phyloP scores from a whole-genome alignment of 2,329 filamentous ascomycete species.

The Rutstroemia sp. region DNA sequence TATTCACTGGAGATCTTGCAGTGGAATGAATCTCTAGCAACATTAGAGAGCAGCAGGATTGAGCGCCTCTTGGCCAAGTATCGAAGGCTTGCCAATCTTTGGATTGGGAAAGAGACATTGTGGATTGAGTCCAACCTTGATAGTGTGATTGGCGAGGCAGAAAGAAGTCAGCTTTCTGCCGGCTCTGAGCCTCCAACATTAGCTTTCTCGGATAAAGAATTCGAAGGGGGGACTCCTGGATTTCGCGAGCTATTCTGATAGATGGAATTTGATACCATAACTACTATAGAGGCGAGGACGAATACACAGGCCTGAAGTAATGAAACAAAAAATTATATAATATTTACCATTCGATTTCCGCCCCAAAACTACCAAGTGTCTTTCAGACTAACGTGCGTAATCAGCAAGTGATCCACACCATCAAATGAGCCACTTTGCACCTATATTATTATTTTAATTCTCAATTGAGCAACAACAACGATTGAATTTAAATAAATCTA shows the following conservation, averaged over 20 bases:
- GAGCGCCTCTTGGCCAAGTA: slow-evolving; percentile 1
- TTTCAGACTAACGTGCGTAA: no score
- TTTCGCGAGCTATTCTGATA: neutral
- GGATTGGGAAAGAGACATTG: neutral
- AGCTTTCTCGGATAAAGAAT: neutral
- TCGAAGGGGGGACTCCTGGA: neutral
- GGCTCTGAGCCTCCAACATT: neutral
- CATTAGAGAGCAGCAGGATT: neutral
- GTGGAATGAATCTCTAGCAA: slow-evolving; percentile 7
- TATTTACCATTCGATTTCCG: no score
- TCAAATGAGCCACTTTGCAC: no score
- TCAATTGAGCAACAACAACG: no score
- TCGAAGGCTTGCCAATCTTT: slow-evolving; percentile 4
- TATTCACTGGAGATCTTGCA: slow-evolving; percentile 16
- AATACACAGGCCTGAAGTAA: no score
- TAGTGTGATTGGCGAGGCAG: neutral
- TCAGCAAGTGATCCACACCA: no score
- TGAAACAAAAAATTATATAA: no score
- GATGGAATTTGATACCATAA: no score
- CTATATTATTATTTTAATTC: no score
- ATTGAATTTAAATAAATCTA: no score
- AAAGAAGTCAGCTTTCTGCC: neutral
- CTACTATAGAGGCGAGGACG: no score
- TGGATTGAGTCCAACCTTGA: slow-evolving; percentile 1
- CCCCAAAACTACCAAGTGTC: no score